Evolutionary conservation across 352 stramenopile genomes (phyloP), one percentile per base, ranked within the genome.

Genomic region (Globisporangium acanthophoron): DNA sequence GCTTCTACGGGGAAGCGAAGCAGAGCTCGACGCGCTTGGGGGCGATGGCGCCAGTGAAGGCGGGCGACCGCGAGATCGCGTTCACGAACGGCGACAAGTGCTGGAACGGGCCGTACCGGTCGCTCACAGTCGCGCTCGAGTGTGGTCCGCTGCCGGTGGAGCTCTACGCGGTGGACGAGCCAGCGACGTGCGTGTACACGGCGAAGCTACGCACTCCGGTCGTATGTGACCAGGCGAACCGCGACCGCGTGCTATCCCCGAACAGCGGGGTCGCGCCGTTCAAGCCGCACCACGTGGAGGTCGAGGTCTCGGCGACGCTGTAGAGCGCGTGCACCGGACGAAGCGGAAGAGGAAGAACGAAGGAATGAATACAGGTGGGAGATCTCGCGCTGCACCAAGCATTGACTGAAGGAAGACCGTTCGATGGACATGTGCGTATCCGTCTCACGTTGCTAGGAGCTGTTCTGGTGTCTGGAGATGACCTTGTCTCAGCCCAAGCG

Each of bases 41-140:
- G 39, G 44, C 69, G 20, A 92, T 92, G 82, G 61, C 83, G 40
- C 64, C 79, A 2, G 62, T 76, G 6, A 35, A 58, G 12, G 49
- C 33, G 44, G 39, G 44, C 48, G 50, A 61, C 62, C 27, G 56
- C 15, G 16, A 6, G 41, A 0, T 89, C 7, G 78, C 66, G 62
- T 96, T 92, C 61, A 77, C 70, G 13, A 69, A 74, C 16, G 89
- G 89, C 24, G 59, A 74, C 41, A 88, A 80, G 55, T 97, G 89
- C 70, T 97, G 88, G 88, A 96, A 96, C 54, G 88, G 88, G 4
- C 88, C 87, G 16, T 64, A 85, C 12, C 78, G 88, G 39, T 96
- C 85, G 31, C 58, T 97, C 24, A 87, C 69, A 16, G 78, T 96
- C 29, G 75, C 74, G 31, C 45, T 95, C 39, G 78, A 83, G 59